Conservation (phyloP, 2,329 filamentous ascomycete species). For the Phaeosphaeria sp. region DNA sequence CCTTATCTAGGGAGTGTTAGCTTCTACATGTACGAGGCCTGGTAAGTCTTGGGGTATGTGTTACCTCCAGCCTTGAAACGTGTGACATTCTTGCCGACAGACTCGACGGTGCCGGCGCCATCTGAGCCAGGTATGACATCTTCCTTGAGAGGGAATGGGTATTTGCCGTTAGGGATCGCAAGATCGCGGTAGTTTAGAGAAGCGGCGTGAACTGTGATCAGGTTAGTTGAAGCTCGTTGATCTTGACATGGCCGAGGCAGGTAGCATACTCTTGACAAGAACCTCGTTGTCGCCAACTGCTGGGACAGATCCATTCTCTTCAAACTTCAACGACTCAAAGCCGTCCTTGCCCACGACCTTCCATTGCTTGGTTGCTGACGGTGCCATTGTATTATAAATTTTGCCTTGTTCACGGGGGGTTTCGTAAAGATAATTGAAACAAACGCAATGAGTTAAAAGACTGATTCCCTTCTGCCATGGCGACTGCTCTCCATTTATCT, state of each 20-base stretch:
- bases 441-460: not conserved
- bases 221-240: conserved; percentile 8
- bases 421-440: not conserved
- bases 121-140: conserved; percentile 57
- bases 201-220: conserved; percentile 51
- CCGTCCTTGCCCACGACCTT: conserved; percentile 59
- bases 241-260: not conserved
- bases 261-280: conserved; percentile 65
- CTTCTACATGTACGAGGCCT: not conserved
- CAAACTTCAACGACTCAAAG: conserved; percentile 67
- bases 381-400: conserved; percentile 38
- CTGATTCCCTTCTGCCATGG: not conserved
- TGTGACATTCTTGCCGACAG: conserved; percentile 62
- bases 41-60: not conserved
- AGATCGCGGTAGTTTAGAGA: conserved; percentile 60
- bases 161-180: conserved; percentile 55
- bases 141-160: conserved; percentile 52
- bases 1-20: conserved; percentile 53
- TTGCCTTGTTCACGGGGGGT: not conserved
- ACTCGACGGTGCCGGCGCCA: conserved; percentile 59
- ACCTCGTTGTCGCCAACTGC: conserved; percentile 73
- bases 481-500: conserved; percentile 12
- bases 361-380: conserved; percentile 64
- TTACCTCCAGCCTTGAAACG: conserved; percentile 60
- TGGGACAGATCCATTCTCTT: conserved; percentile 61